Evolutionary conservation across 768 basidiomycete species (phyloP), one percentile per base, ranked within the genome.

Genomic region (Calocybe indica): DNA sequence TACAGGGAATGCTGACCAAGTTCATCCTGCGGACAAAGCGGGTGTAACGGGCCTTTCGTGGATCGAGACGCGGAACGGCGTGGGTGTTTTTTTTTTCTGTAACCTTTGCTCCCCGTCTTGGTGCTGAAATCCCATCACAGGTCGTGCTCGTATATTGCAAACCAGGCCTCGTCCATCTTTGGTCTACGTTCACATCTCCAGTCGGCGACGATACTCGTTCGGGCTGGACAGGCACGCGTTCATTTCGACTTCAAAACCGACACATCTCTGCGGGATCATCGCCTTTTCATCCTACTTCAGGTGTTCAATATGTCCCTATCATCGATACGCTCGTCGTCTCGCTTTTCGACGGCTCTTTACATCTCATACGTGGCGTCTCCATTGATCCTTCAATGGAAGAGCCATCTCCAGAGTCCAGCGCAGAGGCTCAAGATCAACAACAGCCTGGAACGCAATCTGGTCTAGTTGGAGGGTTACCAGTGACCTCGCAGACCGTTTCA

Each of bases 301-400:
- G 88, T 0, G 59, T 88, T 31, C 60, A 70, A 11, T 85, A 88
- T 60, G 54, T 75, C 12, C 60, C 53, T 3, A 59, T 63, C 12
- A 64, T 64, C 31, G 88, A 90, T 56, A 52, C 65, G 1, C 67
- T 88, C 31, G 47, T 88, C 13, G 51, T 88, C 34, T 70, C 79
- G 4, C 69, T 90, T 12, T 72, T 75, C 34, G 88, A 92, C 53
- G 89, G 88, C 0, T 82, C 85, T 7, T 73, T 87, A 55, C 80
- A 86, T 57, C 74, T 74, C 42, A 60, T 89, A 46, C 72, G 78
- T 54, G 62, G 70, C 45, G 14, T 88, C 29, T 75, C 76, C 15
- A 53, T 50, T 5, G 66, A 72, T 28, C 85, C 82, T 5, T 61
- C 65, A 7, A 72, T 74, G 65, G 51, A 45, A 29, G 57, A 68